These are phyloP conservation scores for Lentinula raphanica DNA, from an alignment of 768 basidiomycete species.

Conservation along the genomic window DNA sequence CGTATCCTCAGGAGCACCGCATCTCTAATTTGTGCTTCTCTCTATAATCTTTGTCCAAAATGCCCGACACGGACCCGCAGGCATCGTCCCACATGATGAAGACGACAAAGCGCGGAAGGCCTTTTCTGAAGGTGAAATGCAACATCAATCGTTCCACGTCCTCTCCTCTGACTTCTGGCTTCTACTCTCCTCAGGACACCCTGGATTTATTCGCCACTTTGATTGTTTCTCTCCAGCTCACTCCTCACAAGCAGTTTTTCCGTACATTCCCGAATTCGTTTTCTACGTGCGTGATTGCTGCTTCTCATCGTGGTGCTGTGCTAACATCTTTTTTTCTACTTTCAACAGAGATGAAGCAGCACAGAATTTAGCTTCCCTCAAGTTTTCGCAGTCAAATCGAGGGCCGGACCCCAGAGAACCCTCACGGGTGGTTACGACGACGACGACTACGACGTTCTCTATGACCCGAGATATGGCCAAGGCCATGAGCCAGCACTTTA, in stretches of 20 bases:
- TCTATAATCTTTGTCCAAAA: constrained; percentile 20
- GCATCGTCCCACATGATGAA: constrained; percentile 95
- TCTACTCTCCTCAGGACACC: constrained; percentile 64
- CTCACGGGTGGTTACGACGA: constrained; percentile 96
- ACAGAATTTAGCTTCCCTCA: constrained; percentile 87
- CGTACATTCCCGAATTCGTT: constrained; percentile 92
- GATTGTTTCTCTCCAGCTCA: constrained; percentile 86
- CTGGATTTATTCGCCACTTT: constrained; percentile 97
- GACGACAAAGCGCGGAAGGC: constrained; percentile 92
- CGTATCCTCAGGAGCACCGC: constrained; percentile 7
- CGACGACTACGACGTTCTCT: constrained; percentile 98
- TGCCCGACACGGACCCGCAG: constrained; percentile 42
- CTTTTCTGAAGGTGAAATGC: constrained; percentile 92
- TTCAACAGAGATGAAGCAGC: constrained; percentile 86
- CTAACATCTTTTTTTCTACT: constrained; percentile 8
- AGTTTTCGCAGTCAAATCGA: constrained; percentile 98
- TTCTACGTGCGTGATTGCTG: constrained; percentile 67
- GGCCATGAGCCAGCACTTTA: constrained; percentile 99
- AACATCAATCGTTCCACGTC: constrained; percentile 19
- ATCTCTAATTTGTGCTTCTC: constrained; percentile 18
- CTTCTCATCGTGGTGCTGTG: constrained; percentile 10
- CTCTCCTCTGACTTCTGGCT: constrained; percentile 7
- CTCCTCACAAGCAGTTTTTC: constrained; percentile 93
- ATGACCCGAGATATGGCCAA: constrained; percentile 99
- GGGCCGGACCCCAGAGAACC: constrained; percentile 98